Conservation (phyloP, 352 stramenopile genomes). For the Globisporangium recalcitrans region DNA sequence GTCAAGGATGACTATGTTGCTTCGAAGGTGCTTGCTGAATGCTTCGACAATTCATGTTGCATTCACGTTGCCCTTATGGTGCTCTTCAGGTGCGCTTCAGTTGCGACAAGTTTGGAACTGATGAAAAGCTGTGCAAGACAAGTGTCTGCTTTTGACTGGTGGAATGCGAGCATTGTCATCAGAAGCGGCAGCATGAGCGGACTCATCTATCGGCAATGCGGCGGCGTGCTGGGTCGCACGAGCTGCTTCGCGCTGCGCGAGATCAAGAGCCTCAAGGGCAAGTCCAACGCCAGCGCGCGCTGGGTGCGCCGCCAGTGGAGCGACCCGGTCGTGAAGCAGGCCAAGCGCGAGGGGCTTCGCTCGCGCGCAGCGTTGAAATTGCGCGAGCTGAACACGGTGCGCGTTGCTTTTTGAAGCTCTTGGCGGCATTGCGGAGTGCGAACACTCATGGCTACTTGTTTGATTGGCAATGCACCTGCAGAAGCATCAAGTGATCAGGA, state of each 20-base stretch:
- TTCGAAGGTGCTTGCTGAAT: background rate
- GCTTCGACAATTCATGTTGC: background rate
- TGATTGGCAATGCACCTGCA: constrained; percentile 19
- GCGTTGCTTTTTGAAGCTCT: background rate
- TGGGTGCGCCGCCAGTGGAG: constrained; percentile 84
- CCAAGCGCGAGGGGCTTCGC: constrained; percentile 75
- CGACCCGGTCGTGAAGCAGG: constrained; percentile 81
- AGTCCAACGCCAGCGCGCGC: constrained; percentile 76
- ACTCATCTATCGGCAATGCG: constrained; percentile 15
- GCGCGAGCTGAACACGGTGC: constrained; percentile 70
- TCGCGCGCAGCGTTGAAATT: constrained; percentile 83
- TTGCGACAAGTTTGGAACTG: background rate
- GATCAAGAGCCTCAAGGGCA: constrained; percentile 77
- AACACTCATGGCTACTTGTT: background rate
- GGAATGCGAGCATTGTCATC: background rate
- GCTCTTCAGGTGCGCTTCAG: background rate
- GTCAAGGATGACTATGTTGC: no score
- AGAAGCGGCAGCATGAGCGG: constrained; percentile 20
- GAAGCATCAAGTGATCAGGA: constrained; percentile 63
- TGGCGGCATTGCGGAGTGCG: background rate
- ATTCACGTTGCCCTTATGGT: background rate
- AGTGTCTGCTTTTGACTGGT: constrained; percentile 2
- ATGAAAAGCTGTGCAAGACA: background rate
- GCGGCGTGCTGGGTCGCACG: constrained; percentile 8
- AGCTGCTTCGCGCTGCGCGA: constrained; percentile 28